Evolutionary conservation across 495 filamentous ascomycete species (phyloP).

Genomic region (Evernia prunastri): DNA sequence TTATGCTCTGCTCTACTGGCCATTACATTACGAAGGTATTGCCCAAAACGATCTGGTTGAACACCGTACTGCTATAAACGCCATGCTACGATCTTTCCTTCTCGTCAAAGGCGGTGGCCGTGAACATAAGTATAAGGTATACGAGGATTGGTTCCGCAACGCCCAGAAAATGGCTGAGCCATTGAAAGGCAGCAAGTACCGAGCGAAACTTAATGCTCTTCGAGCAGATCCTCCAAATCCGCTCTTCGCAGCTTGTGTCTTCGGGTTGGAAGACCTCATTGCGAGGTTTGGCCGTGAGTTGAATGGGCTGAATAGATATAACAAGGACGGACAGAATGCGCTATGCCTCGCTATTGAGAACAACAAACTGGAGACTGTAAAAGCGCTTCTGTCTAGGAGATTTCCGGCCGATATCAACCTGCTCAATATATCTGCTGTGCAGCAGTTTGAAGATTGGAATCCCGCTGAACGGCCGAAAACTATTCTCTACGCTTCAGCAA

Average conservation of each 20-base stretch:
- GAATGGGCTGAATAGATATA: conserved; percentile 20
- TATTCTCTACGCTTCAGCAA: conserved; percentile 16
- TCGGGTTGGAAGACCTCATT: conserved; percentile 21
- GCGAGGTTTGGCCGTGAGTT: conserved; percentile 21
- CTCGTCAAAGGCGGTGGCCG: conserved; percentile 18
- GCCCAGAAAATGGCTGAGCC: conserved; percentile 15
- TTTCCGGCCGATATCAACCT: conserved; percentile 23
- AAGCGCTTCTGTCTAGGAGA: conserved; percentile 18
- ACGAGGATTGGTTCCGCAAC: conserved; percentile 15
- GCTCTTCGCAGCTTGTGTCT: conserved; percentile 23
- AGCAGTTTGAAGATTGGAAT: conserved; percentile 20
- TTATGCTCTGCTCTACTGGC: conserved; percentile 22
- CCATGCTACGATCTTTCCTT: conserved; percentile 14
- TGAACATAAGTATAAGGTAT: conserved; percentile 3
- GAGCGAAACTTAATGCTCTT: conserved; percentile 12
- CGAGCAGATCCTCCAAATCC: conserved; percentile 14
- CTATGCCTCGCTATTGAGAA: conserved; percentile 24
- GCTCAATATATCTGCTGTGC: conserved; percentile 20
- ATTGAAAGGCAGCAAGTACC: conserved; percentile 13
- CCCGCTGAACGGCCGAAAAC: conserved; percentile 5
- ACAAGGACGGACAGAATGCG: conserved; percentile 18
- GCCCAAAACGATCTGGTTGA: conserved; percentile 6
- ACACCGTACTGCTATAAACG: conserved; percentile 14
- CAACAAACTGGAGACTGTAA: conserved; percentile 21
- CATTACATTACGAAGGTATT: conserved; percentile 20